These are phyloP conservation scores for Trebouxia sp. DNA, from an alignment of 139 green algal species.

Conservation along the genomic window DNA sequence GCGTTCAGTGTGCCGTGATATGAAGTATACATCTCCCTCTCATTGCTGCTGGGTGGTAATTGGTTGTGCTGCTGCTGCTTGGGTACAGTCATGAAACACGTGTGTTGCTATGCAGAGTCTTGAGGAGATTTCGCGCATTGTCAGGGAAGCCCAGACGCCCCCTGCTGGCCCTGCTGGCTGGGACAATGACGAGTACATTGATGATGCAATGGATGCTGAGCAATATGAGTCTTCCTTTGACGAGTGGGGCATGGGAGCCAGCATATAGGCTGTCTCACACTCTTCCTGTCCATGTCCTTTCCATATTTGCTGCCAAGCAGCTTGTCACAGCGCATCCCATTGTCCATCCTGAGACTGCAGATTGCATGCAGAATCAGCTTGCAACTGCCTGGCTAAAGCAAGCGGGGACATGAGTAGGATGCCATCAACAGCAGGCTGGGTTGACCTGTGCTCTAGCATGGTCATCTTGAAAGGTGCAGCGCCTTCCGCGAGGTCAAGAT, in stretches of 20 bases:
- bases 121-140: slow-evolving; percentile 57
- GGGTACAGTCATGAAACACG: too few relatives aligned
- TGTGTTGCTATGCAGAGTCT: slow-evolving; percentile 38
- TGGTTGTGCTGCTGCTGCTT: too few relatives aligned
- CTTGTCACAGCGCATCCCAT: background rate
- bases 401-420: background rate
- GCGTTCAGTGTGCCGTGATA: background rate
- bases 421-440: background rate
- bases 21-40: too few relatives aligned
- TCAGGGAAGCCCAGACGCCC: slow-evolving; percentile 44
- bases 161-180: slow-evolving; percentile 32
- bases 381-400: too few relatives aligned
- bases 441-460: background rate
- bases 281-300: background rate
- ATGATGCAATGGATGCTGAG: slow-evolving; percentile 41
- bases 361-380: too few relatives aligned
- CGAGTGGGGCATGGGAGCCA: slow-evolving; percentile 43
- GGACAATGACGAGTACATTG: slow-evolving; percentile 49
- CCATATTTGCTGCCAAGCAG: background rate
- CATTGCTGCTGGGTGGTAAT: too few relatives aligned
- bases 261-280: slow-evolving; percentile 8
- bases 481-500: background rate
- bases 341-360: too few relatives aligned
- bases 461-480: background rate
- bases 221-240: slow-evolving; percentile 36